Evolutionary conservation across 108 stramenopile genomes (phyloP), one percentile per base, ranked within the genome.

Genomic region (Discostella stelligeroides): DNA sequence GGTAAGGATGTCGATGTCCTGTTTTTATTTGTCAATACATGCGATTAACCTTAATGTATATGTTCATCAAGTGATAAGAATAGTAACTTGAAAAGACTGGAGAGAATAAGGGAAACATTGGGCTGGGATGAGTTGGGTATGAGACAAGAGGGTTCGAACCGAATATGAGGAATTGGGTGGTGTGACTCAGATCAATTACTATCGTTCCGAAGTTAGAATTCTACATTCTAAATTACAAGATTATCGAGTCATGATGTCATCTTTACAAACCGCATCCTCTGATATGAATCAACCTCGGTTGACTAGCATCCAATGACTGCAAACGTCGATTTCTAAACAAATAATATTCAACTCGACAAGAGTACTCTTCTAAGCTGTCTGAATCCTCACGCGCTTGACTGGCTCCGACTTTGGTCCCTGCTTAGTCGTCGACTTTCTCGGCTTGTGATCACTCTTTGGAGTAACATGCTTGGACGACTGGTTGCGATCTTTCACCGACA

Each of bases 81-180:
- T 68, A 82, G 85, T 29, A 92, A 94, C 53, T 71, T 88, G 70
- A 91, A 94, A 51, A 76, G 96, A 15, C 49, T 96, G 49, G 78
- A 95, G 67, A 89, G 82, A 71, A 92, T 95, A 70, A 76, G 91
- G 48, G 42, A 83, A 42, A 71, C 43, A 24, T 65, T 95, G 59
- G 94, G 94, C 14, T 95, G 94, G 94, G 81, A 80, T 63, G 82
- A 84, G 43, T 51, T 93, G 59, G 88, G 88, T 4, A 70, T 82
- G 60, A 45, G 53, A 7, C 89, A 90, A 51, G 54, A 71, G 64
- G 89, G 89, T 51, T 87, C 86, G 2, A 72, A 87, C 23, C 53
- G 72, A 48, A 70, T 89, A 25, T 79, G 60, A 69, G 12, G 24
- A 25, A 4, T 24, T 14, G 13, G 25, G 28, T 23, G 6, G 28